Evolutionary conservation across 257 asterid species (phyloP).

Genomic region (Apocynum venetum): DNA sequence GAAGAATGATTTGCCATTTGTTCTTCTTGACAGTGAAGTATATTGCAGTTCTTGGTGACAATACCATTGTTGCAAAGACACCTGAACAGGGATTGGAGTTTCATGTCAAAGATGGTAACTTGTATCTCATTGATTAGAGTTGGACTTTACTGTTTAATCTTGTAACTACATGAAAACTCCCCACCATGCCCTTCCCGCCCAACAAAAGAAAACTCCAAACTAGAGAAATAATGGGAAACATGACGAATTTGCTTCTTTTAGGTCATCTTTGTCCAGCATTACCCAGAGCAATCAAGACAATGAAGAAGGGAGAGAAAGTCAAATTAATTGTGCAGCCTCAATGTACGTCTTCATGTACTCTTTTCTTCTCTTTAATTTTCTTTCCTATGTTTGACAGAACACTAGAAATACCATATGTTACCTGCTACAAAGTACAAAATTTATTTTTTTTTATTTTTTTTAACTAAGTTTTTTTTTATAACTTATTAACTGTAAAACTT

Average conservation of each 20-base stretch:
- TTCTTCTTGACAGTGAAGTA: conserved; percentile 45
- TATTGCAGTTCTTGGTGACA: conserved; percentile 47
- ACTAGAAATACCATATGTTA: background rate
- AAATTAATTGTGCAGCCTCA: conserved; percentile 54
- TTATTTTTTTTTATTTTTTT: no score
- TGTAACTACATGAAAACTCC: conserved; percentile 1
- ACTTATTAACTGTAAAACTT: background rate
- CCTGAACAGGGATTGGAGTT: conserved; percentile 59
- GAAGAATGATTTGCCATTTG: conserved; percentile 2
- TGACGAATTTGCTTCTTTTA: conserved; percentile 19
- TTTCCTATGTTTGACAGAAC: conserved; percentile 5
- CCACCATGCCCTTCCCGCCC: background rate
- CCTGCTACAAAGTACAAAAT: background rate
- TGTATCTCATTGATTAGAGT: conserved; percentile 10
- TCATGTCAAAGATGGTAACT: conserved; percentile 58
- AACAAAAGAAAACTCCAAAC: background rate
- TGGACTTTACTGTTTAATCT: conserved; percentile 3
- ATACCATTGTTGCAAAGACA: conserved; percentile 45
- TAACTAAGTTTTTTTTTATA: background rate
- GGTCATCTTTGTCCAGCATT: conserved; percentile 69
- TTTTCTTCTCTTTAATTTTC: background rate
- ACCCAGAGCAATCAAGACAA: conserved; percentile 63
- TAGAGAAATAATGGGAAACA: background rate
- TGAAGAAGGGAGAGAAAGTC: conserved; percentile 66
- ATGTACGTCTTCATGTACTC: conserved; percentile 34